Evolutionary conservation across 805 yeast species (phyloP), one percentile per base, ranked within the genome.

Genomic region (Metschnikowia sp.): DNA sequence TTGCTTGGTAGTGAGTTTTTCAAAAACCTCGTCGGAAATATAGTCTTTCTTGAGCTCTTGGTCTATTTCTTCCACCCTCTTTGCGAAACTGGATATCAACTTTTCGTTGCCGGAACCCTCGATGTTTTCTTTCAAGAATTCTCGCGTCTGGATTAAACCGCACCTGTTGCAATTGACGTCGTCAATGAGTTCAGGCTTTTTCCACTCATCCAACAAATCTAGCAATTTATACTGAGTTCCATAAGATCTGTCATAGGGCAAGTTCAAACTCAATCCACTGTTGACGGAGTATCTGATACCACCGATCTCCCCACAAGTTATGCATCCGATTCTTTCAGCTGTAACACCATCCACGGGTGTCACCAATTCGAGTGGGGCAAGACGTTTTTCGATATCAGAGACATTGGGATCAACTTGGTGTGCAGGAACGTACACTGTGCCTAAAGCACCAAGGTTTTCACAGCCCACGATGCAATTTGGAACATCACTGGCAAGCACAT

Each of bases 111-210:
- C 39, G 74, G 72, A 41, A 82, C 75, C 52, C 72, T 57, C 55
- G 4, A 76, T 44, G 51, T 77, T 76, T 12, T 64, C 70, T 15
- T 56, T 43, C 32, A 84, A 65, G 52, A 76, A 81, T n/a, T 72
- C 75, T 43, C 66, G 68, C 10, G 87, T 83, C 49, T 82, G 83
- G 29, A 65, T 64, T 54, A 92, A 72, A 3, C 95, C 92, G 72
- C 98, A 92, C 58, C 98, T 76, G 60, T 91, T 89, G 71, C 99
- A 92, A 65, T 90, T 92, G 33, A 92, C 99, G 39, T 90, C 96
- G 55, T 88, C 91, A 49, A 92, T 90, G 19, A 86, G 80, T 62
- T 92, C 99, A 35, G 91, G 88, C 47, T 79, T 76, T 6, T 75
- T 79, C 88, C 90, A 88, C 37, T 82, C 80, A 39, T 76, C 70